A percentile compares a stretch with the other conserved stretches of the same genome.
Evolutionary conservation across 768 basidiomycete species (phyloP).

Genomic region (Suillus brevipes): DNA sequence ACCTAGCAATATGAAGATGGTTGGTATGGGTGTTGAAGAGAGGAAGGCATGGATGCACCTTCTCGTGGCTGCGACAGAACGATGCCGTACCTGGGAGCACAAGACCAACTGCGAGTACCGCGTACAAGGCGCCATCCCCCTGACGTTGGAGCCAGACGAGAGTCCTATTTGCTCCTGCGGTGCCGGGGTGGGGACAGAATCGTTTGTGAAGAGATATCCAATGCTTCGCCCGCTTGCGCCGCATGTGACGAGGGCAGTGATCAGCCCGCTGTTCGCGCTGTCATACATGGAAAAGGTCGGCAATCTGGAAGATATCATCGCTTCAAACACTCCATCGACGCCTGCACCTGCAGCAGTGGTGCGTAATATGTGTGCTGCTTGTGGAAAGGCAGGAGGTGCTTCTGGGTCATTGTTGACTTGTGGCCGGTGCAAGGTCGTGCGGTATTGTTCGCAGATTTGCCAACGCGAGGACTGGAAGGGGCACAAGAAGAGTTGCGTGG

Average conservation of each 20-base stretch:
- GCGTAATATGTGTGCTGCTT: conserved; percentile 17
- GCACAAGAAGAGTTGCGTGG: conserved; percentile 40
- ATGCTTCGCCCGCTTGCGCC: conserved; percentile 34
- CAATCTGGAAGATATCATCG: neutral
- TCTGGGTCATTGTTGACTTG: conserved; percentile 36
- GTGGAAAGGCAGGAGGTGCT: conserved; percentile 24
- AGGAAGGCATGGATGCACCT: conserved; percentile 50
- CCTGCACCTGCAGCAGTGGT: neutral
- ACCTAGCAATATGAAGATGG: conserved; percentile 4
- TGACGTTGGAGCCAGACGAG: conserved; percentile 37
- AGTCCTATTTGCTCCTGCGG: conserved; percentile 57
- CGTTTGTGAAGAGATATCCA: conserved; percentile 39
- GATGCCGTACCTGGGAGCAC: conserved; percentile 56
- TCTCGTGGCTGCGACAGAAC: conserved; percentile 50
- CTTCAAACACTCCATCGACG: neutral
- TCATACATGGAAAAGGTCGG: conserved; percentile 47
- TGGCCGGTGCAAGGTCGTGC: conserved; percentile 37
- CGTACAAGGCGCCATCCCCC: conserved; percentile 36
- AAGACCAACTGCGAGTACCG: conserved; percentile 48
- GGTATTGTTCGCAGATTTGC: conserved; percentile 47
- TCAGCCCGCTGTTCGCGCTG: conserved; percentile 54
- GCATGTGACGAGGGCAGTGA: conserved; percentile 48
- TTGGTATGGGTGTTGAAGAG: conserved; percentile 35
- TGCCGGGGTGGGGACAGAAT: conserved; percentile 44
- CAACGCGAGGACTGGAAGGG: conserved; percentile 49